Conservation (phyloP, 2,329 filamentous ascomycete genomes). For the Talaromyces pinophilus region DNA sequence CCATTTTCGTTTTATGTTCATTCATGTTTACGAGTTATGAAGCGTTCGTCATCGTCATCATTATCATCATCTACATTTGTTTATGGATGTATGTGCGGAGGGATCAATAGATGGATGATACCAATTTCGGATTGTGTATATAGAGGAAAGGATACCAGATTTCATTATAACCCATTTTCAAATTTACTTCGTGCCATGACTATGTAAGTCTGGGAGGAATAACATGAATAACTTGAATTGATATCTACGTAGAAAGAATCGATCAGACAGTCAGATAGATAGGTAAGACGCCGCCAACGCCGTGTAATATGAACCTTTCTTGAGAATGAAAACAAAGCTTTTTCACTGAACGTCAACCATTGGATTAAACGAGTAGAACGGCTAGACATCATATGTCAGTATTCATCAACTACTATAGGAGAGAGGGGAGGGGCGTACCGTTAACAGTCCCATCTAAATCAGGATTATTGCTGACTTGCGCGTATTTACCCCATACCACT, state of each 20-base stretch:
- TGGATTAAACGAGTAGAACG: constrained; percentile 21
- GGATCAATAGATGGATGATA: constrained; percentile 11
- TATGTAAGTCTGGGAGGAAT: not conserved
- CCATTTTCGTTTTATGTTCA: constrained; percentile 6
- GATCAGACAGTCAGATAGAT: not conserved
- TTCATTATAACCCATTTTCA: not conserved
- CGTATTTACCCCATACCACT: constrained; percentile 87
- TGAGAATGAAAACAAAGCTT: not conserved
- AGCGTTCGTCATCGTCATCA: constrained; percentile 3
- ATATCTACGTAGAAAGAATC: not conserved
- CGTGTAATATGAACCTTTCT: not conserved
- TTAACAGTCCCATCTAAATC: constrained; percentile 66
- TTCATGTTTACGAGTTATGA: constrained; percentile 10
- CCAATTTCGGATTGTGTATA: constrained; percentile 12
- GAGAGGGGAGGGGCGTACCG: constrained; percentile 37
- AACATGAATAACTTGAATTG: not conserved
- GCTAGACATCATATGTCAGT: constrained; percentile 5
- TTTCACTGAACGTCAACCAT: not conserved
- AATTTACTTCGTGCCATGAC: not conserved
- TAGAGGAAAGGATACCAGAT: constrained; percentile 6
- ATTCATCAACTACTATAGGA: not conserved
- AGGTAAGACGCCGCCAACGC: constrained; percentile 1
- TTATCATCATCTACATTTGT: no score
- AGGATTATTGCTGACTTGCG: constrained; percentile 60
- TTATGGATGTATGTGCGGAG: not conserved